phyloP scores from a whole-genome alignment of 345 rosid species.

The Trapa incisa region DNA sequence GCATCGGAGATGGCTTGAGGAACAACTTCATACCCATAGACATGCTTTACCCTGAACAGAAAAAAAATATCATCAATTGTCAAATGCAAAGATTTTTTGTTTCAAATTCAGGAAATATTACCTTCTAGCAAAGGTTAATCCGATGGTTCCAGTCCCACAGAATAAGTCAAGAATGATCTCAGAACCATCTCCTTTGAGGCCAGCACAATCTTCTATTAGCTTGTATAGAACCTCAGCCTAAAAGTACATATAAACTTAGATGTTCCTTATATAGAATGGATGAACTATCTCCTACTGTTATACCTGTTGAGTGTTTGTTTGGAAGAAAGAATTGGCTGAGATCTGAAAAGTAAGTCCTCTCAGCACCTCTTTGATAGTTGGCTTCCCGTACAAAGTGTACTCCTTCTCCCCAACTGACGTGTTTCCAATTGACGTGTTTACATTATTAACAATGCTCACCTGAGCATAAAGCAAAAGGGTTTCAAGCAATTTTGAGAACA shows the following conservation, averaged over 20 bases:
- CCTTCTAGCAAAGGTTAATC: conserved; percentile 81
- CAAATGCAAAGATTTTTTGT: neutral
- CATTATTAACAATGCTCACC: conserved; percentile 85
- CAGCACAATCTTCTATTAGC: conserved; percentile 74
- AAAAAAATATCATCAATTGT: neutral
- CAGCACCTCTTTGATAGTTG: conserved; percentile 56
- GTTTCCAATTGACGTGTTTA: conserved; percentile 81
- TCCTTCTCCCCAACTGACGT: conserved; percentile 90
- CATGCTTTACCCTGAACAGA: conserved; percentile 53
- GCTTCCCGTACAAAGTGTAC: conserved; percentile 65
- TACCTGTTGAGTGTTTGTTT: conserved; percentile 89
- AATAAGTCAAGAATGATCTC: conserved; percentile 87
- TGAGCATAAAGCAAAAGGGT: conserved; percentile 13
- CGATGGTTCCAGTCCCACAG: conserved; percentile 94
- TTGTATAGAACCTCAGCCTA: conserved; percentile 90
- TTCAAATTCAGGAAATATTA: conserved; percentile 5
- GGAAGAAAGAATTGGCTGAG: conserved; percentile 95
- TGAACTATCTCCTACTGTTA: neutral
- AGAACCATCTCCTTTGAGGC: conserved; percentile 78
- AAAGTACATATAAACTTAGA: neutral
- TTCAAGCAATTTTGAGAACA: neutral
- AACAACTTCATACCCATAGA: conserved; percentile 89
- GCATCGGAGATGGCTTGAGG: conserved; percentile 87
- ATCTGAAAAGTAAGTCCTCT: conserved; percentile 81
- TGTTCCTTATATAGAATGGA: neutral